These are phyloP conservation scores for Urochloa ruziziensis DNA, from an alignment of 176 grass and related monocot species.

Conservation along the genomic window DNA sequence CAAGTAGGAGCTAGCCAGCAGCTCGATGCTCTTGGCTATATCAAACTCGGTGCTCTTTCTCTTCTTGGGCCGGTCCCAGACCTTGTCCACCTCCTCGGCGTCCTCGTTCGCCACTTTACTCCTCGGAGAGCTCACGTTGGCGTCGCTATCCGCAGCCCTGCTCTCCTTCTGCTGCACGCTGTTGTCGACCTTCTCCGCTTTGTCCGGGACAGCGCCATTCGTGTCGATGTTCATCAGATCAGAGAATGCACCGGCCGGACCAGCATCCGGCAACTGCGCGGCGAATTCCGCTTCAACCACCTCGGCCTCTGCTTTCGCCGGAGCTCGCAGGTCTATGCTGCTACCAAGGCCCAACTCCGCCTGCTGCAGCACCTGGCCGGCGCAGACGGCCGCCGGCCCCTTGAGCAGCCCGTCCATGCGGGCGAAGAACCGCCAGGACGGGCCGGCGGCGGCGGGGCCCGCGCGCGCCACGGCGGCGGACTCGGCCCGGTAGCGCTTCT, in stretches of 20 bases:
- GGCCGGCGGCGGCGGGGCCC: slow-evolving; percentile 16
- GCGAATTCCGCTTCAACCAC: slow-evolving; percentile 25
- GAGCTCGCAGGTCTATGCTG: slow-evolving; percentile 23
- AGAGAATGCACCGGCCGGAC: slow-evolving; percentile 11
- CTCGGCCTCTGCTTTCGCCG: slow-evolving; percentile 50
- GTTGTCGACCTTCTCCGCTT: slow-evolving; percentile 39
- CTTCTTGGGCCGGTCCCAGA: slow-evolving; percentile 27
- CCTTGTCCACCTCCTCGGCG: slow-evolving; percentile 35
- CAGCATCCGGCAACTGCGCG: slow-evolving; percentile 32
- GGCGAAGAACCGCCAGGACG: slow-evolving; percentile 76
- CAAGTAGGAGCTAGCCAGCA: slow-evolving; percentile 66
- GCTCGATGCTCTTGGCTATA: slow-evolving; percentile 68
- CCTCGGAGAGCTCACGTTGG: slow-evolving; percentile 44
- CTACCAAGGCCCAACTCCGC: background rate
- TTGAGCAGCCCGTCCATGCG: slow-evolving; percentile 81
- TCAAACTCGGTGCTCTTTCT: slow-evolving; percentile 37
- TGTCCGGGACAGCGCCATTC: slow-evolving; percentile 34
- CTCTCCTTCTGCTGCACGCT: slow-evolving; percentile 34
- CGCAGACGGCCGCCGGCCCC: slow-evolving; percentile 21
- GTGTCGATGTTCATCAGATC: slow-evolving; percentile 32
- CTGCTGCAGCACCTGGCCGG: slow-evolving; percentile 4
- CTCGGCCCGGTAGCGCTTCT: slow-evolving; percentile 91
- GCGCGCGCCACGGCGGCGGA: slow-evolving; percentile 37
- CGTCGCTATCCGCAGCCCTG: slow-evolving; percentile 38
- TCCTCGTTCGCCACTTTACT: slow-evolving; percentile 45